Base-by-base conservation (phyloP, 202 grass and related monocot genomes). In the Saccharum hybrid region DNA sequence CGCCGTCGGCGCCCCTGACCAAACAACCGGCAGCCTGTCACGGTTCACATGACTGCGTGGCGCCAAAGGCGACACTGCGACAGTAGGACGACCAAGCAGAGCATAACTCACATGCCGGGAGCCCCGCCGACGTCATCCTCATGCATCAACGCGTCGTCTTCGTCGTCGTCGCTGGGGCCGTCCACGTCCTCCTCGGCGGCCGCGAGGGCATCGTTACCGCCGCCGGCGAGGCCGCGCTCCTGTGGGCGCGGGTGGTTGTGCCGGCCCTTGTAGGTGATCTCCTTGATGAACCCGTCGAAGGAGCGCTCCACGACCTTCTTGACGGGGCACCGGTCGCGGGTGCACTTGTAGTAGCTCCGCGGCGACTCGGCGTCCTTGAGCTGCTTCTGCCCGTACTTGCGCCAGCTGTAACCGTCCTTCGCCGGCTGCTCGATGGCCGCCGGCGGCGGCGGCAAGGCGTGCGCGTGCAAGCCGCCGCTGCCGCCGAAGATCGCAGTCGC, bases 371-470 rank as follows among this genome's bases (percentile, higher is more conserved):
- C 86, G 68, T 92, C 83, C 88, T 95, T 98, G 81, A 98, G 86
- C 80, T 93, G 86, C 76, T 95, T 98, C 82, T 98, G 93, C 68
- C 93, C 91, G 49, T 98, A 98, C 75, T 98, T 98, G 60, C 89
- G 79, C 96, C 90, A 93, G 71, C 91, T 95, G 85, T 93, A 98
- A 33, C 96, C 91, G 78, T 92, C 92, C 40, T 93, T 87, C 5
- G 71, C 87, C 71, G 93, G 96, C 83, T 94, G 92, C 46, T 89
- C 92, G 62, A 95, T 83, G 0, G 45, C 28, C 10, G 83, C 15
- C 23, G 34, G 19, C 6, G 78, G 2, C 34, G 34, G 19, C 6
- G 59, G 13, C 30, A 33, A 16, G 5, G 49, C 51, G 6, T 65
- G 43, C 21, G 41, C 3, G 1, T 69, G 63, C 28, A 48, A 68